phyloP scores from a whole-genome alignment of 768 basidiomycete species.

The Termitomyces sp. region DNA sequence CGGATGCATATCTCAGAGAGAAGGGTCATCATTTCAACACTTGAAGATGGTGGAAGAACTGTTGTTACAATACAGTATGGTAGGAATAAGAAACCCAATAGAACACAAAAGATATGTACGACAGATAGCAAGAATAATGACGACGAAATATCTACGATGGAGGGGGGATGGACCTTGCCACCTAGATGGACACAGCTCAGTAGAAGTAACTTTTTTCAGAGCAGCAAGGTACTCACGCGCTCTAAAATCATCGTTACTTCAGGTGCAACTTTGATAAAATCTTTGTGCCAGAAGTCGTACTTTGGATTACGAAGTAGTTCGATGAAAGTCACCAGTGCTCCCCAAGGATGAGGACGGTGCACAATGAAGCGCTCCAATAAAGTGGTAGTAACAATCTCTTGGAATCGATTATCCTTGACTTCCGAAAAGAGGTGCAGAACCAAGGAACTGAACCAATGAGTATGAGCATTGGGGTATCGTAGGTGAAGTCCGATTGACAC shows the following conservation, averaged over 20 bases:
- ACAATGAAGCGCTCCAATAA: slow-evolving; percentile 92
- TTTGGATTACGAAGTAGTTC: slow-evolving; percentile 87
- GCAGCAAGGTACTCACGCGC: slow-evolving; percentile 49
- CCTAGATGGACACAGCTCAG: slow-evolving; percentile 32
- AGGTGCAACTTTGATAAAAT: slow-evolving; percentile 78
- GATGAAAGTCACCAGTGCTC: slow-evolving; percentile 88
- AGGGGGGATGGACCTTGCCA: slow-evolving; percentile 71
- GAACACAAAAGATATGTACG: slow-evolving; percentile 66
- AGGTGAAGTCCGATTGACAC: slow-evolving; percentile 92
- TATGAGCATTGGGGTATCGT: slow-evolving; percentile 97
- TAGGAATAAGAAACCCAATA: slow-evolving; percentile 54
- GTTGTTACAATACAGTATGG: slow-evolving; percentile 87
- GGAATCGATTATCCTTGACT: slow-evolving; percentile 69
- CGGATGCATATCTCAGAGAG: neutral
- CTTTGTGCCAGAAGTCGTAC: slow-evolving; percentile 89
- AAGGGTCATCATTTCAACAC: slow-evolving; percentile 39
- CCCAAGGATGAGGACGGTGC: slow-evolving; percentile 95
- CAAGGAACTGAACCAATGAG: slow-evolving; percentile 94
- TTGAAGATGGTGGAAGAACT: slow-evolving; percentile 47
- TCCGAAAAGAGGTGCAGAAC: slow-evolving; percentile 84
- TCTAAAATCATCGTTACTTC: slow-evolving; percentile 83
- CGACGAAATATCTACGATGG: slow-evolving; percentile 62
- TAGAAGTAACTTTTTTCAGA: slow-evolving; percentile 2
- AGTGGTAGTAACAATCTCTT: slow-evolving; percentile 82
- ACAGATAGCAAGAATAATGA: slow-evolving; percentile 74